Base-by-base conservation (phyloP, 345 rosid genomes). In the Trapa incisa region DNA sequence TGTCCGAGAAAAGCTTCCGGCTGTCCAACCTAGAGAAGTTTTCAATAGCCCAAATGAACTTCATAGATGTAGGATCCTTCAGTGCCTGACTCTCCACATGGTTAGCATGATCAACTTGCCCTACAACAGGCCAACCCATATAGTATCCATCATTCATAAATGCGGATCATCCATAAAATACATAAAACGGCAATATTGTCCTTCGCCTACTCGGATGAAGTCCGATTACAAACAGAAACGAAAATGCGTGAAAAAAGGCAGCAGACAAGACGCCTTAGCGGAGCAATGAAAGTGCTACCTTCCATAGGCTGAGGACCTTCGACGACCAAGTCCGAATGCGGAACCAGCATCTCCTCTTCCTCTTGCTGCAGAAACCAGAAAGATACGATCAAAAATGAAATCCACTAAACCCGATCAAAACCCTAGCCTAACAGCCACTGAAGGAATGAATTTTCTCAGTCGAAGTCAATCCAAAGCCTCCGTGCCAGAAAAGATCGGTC, bases 301-400 rank as follows among this genome's bases (percentile, higher is more conserved):
- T 90, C 98, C 86, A 93, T 85, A 1, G 96, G 97, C 87, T 87
- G 97, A 52, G 94, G 92, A 69, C 89, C 92, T 56, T 87, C 92
- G 47, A 85, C 90, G 73, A 88, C 67, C 52, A 65, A 57, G 79
- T 88, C 99, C 61, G 91, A 78, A 74, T 85, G 89, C 29, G 97
- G 97, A 68, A 90, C 97, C 35, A 90, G 90, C 92, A 91, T 85
- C 87, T 94, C 97, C 71, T 91, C 99, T 76, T 88, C 95, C 62
- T 87, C 92, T 72, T 87, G 96, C 92, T 94, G 84, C 79, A 56
- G 73, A 39, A 36, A 42, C 63, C 71, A 17, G 29, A 37, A 15
- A 47, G 67, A 39, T 29, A 5, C 32, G 65, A 65, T 32, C 67
- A 65, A 72, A 70, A 57, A 58, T 64, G 22, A 74, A 36, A 65